A percentile compares a stretch with the other conserved stretches of the same genome.
phyloP scores from a whole-genome alignment of 1,284 basidiomycete species.

The Gymnopus androsaceus region DNA sequence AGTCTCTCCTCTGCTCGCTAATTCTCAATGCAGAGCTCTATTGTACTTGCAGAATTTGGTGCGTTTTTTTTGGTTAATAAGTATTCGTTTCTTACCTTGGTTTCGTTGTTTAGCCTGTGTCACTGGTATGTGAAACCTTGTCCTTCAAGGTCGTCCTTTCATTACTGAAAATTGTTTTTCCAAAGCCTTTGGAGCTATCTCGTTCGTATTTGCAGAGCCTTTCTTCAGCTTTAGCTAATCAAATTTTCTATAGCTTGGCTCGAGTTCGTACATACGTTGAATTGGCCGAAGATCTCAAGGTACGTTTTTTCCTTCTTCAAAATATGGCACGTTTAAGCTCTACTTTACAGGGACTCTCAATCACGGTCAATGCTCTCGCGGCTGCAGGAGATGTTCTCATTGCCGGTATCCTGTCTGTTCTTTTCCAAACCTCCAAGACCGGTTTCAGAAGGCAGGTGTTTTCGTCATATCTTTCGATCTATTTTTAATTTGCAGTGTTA shows the following conservation, averaged over 20 bases:
- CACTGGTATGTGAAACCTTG: slow-evolving; percentile 1
- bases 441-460: slow-evolving; percentile 40
- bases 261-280: slow-evolving; percentile 12
- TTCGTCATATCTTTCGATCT: not conserved
- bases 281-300: slow-evolving; percentile 1
- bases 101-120: slow-evolving; percentile 19
- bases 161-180: slow-evolving; percentile 16
- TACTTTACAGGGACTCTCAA: slow-evolving; percentile 37
- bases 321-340: not conserved
- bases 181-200: slow-evolving; percentile 23
- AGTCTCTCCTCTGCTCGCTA: not conserved
- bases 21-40: not conserved
- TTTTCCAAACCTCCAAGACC: slow-evolving; percentile 45
- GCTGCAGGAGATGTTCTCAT: slow-evolving; percentile 46
- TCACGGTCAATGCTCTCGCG: slow-evolving; percentile 45
- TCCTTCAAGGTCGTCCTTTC: slow-evolving; percentile 2
- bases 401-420: slow-evolving; percentile 39
- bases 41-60: slow-evolving; percentile 30
- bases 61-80: slow-evolving; percentile 1
- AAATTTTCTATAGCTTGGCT: slow-evolving; percentile 6
- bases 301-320: slow-evolving; percentile 8
- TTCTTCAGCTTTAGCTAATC: not conserved
- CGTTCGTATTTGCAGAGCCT: slow-evolving; percentile 18
- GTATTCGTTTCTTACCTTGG: slow-evolving; percentile 23
- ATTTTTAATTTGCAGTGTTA: not conserved